Evolutionary conservation across 352 stramenopile genomes (phyloP).

Genomic region (Globisporangium paddicum): DNA sequence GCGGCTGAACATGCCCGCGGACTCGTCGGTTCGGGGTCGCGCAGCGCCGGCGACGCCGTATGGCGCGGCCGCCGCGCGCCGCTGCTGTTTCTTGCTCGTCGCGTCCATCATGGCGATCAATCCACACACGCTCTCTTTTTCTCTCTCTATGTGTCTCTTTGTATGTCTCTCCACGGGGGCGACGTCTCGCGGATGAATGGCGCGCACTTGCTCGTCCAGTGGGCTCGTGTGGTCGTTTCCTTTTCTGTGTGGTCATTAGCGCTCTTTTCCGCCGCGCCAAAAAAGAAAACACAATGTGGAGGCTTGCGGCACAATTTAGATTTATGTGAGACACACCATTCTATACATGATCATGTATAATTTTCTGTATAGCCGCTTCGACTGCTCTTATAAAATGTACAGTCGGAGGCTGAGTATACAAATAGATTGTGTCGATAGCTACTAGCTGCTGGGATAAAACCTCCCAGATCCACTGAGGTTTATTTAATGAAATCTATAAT

Average conservation of each 20-base stretch:
- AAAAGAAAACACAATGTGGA: background rate
- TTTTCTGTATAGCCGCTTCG: too few species aligned
- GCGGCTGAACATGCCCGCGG: constrained; percentile 43
- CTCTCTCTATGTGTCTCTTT: too few species aligned
- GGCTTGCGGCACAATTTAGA: background rate
- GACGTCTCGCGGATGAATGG: background rate
- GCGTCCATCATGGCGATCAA: constrained; percentile 5
- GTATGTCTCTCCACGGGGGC: background rate
- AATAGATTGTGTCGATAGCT: too few species aligned
- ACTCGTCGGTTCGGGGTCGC: constrained; percentile 9
- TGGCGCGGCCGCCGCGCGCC: constrained; percentile 31
- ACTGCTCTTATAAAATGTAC: too few species aligned
- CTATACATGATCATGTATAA: too few species aligned
- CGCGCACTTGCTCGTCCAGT: background rate
- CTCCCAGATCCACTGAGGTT: too few species aligned
- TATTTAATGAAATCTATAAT: background rate
- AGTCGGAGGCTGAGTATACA: too few species aligned
- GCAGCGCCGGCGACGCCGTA: constrained; percentile 21
- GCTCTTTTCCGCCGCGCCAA: constrained; percentile 8
- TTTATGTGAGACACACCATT: too few species aligned
- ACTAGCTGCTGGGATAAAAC: too few species aligned
- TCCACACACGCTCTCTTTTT: background rate
- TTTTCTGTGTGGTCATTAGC: constrained; percentile 6
- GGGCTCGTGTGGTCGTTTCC: background rate
- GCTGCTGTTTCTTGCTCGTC: constrained; percentile 21